A percentile compares a stretch with the other conserved stretches of the same genome.
These are phyloP conservation scores for Cyberlindnera americana DNA, from an alignment of 805 yeast genomes.

Conservation along the genomic window DNA sequence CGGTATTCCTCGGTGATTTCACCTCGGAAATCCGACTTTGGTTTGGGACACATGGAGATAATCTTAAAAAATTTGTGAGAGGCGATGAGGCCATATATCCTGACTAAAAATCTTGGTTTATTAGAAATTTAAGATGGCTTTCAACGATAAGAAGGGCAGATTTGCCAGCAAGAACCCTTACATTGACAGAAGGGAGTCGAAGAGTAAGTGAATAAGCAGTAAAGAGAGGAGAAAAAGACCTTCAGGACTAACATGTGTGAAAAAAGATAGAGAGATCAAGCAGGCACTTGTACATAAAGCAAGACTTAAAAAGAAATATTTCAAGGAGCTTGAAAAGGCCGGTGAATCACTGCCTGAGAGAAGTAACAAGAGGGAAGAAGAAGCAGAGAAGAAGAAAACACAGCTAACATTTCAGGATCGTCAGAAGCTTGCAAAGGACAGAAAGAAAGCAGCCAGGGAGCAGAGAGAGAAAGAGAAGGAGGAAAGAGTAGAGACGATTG, in stretches of 20 bases:
- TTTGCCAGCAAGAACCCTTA: conserved; percentile 24
- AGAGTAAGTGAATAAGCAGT: conserved; percentile 13
- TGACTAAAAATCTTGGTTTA: too few relatives aligned
- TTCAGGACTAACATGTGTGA: neutral
- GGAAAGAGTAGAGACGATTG: conserved; percentile 35
- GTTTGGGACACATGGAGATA: too few relatives aligned
- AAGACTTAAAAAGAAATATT: conserved; percentile 73
- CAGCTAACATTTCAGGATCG: conserved; percentile 33
- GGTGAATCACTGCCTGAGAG: conserved; percentile 53
- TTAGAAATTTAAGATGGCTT: conserved; percentile 7
- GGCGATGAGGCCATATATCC: too few relatives aligned
- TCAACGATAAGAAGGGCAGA: conserved; percentile 8
- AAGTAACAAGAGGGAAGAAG: conserved; percentile 23
- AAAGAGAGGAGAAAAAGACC: too few relatives aligned
- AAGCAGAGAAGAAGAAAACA: conserved; percentile 17
- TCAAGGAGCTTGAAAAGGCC: conserved; percentile 72
- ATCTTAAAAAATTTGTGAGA: too few relatives aligned
- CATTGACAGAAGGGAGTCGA: conserved; percentile 24
- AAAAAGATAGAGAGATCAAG: conserved; percentile 60
- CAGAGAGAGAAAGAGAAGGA: conserved; percentile 38
- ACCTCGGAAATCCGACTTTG: neutral
- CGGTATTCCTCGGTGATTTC: neutral
- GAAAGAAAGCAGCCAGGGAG: conserved; percentile 31
- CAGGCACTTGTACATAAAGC: conserved; percentile 76
- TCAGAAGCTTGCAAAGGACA: conserved; percentile 34